phyloP scores from a whole-genome alignment of 352 stramenopile genomes.

The Phytophthora ramorum region DNA sequence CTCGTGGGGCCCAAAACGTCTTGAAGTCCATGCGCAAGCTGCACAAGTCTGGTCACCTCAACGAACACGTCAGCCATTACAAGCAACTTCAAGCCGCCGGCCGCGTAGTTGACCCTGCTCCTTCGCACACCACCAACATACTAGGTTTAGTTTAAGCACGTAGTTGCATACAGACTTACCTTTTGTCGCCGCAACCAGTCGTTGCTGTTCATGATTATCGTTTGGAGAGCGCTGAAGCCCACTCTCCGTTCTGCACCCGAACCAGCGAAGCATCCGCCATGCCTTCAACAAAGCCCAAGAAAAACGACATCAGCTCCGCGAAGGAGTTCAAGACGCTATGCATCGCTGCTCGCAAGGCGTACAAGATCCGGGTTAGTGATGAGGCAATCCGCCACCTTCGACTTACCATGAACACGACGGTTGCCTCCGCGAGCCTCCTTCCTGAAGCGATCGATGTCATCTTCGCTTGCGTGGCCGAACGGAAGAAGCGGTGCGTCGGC shows the following conservation, averaged over 20 bases:
- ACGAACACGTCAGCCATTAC: background rate
- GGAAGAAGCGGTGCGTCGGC: background rate
- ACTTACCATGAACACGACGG: constrained; percentile 12
- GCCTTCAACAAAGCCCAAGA: background rate
- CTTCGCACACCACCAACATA: background rate
- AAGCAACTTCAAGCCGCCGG: constrained; percentile 2
- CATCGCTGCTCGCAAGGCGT: background rate
- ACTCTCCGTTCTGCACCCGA: too few species aligned
- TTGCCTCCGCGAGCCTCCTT: background rate
- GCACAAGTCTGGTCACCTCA: background rate
- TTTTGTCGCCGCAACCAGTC: background rate
- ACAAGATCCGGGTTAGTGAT: constrained; percentile 10
- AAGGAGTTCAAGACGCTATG: constrained; percentile 1
- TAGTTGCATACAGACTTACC: background rate
- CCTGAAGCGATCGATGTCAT: constrained; percentile 13
- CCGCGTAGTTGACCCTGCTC: background rate
- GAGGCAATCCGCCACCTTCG: constrained; percentile 14
- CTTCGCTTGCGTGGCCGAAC: constrained; percentile 3
- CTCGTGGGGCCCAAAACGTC: constrained; percentile 7
- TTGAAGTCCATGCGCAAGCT: constrained; percentile 20
- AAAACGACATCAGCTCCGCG: background rate
- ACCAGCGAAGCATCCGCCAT: background rate
- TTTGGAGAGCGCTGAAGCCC: too few species aligned
- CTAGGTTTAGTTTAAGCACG: background rate
- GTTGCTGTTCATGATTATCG: background rate